These are phyloP conservation scores for Candida namnaoensis DNA, from an alignment of 805 yeast genomes.

Conservation along the genomic window DNA sequence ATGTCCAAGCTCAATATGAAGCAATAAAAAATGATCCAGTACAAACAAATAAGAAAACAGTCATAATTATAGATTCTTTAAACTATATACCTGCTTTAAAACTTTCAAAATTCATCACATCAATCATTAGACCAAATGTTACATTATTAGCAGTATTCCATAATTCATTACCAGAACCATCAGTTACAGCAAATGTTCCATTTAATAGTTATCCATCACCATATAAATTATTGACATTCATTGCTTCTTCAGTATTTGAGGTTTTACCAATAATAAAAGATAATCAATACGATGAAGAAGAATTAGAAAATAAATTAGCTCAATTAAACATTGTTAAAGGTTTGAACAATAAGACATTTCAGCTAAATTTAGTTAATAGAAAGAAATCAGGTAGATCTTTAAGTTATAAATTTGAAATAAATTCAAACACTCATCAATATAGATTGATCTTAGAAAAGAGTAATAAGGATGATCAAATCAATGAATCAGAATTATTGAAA, in stretches of 20 bases:
- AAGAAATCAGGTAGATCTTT: constrained; percentile 82
- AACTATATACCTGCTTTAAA: constrained; percentile 42
- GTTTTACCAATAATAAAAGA: constrained; percentile 33
- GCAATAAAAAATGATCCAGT: neutral
- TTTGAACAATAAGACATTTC: constrained; percentile 38
- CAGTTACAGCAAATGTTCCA: constrained; percentile 4
- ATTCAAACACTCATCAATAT: constrained; percentile 36
- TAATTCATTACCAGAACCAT: constrained; percentile 28
- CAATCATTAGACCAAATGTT: constrained; percentile 36
- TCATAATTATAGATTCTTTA: constrained; percentile 60
- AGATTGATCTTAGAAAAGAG: constrained; percentile 18
- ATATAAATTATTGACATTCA: constrained; percentile 45
- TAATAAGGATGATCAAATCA: constrained; percentile 20
- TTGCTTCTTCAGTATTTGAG: constrained; percentile 70
- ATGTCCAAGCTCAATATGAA: constrained; percentile 4
- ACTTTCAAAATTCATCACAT: constrained; percentile 41
- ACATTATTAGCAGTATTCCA: constrained; percentile 42
- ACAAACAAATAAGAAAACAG: constrained; percentile 18
- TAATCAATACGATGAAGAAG: constrained; percentile 33
- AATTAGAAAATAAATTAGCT: constrained; percentile 28
- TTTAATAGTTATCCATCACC: constrained; percentile 43
- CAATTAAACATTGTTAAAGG: constrained; percentile 41
- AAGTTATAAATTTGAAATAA: constrained; percentile 42
- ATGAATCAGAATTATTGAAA: constrained; percentile 49
- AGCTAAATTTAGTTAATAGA: constrained; percentile 50